Evolutionary conservation across 1,284 basidiomycete genomes (phyloP).

Genomic region (Leccinum subfulvum): DNA sequence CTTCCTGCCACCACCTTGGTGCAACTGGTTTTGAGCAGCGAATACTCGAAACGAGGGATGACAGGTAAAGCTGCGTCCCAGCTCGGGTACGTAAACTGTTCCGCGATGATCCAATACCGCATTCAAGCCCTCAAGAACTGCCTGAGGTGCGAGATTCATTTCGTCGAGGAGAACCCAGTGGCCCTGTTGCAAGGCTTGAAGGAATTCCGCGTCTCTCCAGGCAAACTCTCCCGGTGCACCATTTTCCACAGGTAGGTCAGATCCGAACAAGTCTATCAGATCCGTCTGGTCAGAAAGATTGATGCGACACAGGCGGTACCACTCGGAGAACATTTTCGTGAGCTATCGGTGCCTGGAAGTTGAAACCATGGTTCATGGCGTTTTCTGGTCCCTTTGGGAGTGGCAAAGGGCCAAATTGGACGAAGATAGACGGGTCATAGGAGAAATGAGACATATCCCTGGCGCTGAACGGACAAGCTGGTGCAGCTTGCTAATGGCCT

Average conservation of each 20-base stretch:
- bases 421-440: conserved; percentile 36
- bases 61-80: conserved; percentile 84
- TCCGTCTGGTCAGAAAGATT: conserved; percentile 99
- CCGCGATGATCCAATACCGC: conserved; percentile 97
- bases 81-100: conserved; percentile 92
- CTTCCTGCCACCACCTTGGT: conserved; percentile 96
- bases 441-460: conserved; percentile 30
- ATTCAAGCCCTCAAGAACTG: conserved; percentile 96
- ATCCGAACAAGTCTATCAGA: conserved; percentile 94
- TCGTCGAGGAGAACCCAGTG: conserved; percentile 98
- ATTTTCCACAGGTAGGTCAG: conserved; percentile 93
- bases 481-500: conserved; percentile 48
- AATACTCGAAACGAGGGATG: conserved; percentile 96
- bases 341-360: conserved; percentile 87
- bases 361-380: conserved; percentile 55
- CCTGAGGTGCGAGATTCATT: conserved; percentile 97
- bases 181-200: conserved; percentile 89
- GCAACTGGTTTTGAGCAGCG: conserved; percentile 95
- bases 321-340: conserved; percentile 88
- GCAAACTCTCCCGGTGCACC: conserved; percentile 91
- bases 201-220: conserved; percentile 97
- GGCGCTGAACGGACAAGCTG: conserved; percentile 46
- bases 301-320: conserved; percentile 87
- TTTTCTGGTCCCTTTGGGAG: conserved; percentile 59
- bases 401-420: conserved; percentile 78